phyloP scores from a whole-genome alignment of 805 yeast genomes.

The Saturnispora saitoi region DNA sequence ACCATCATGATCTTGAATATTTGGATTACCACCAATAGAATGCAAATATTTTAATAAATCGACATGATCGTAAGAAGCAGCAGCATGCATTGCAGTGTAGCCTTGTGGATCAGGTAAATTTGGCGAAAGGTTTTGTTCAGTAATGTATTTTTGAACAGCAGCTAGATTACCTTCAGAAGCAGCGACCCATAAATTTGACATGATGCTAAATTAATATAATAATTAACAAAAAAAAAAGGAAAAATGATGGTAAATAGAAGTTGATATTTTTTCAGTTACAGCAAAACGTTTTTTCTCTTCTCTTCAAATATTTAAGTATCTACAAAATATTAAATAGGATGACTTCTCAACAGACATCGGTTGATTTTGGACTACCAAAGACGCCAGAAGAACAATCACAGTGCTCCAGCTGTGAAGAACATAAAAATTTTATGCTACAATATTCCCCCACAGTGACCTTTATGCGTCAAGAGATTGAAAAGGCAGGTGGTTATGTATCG shows the following conservation, averaged over 20 bases:
- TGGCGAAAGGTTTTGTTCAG: constrained; percentile 45
- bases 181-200: constrained; percentile 80
- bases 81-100: constrained; percentile 95
- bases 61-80: constrained; percentile 82
- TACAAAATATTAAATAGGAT: not conserved
- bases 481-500: constrained; percentile 45
- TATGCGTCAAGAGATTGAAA: constrained; percentile 75
- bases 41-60: constrained; percentile 56
- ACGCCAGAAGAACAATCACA: constrained; percentile 23
- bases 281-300: not conserved
- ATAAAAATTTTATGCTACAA: constrained; percentile 69
- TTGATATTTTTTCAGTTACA: too few species aligned
- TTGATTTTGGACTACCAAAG: constrained; percentile 1
- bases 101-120: constrained; percentile 86
- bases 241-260: not conserved
- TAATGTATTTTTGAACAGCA: constrained; percentile 49
- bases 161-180: constrained; percentile 75
- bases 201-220: constrained; percentile 1
- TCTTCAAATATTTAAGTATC: not conserved
- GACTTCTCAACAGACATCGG: constrained; percentile 1
- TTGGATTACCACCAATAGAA: constrained; percentile 64
- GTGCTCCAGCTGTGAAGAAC: constrained; percentile 65
- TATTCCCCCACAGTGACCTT: constrained; percentile 82
- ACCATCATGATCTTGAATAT: constrained; percentile 79
- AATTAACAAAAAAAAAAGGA: not conserved